Conservation (phyloP, 164 flowering plant genomes). For the Stephania yunnanensis region DNA sequence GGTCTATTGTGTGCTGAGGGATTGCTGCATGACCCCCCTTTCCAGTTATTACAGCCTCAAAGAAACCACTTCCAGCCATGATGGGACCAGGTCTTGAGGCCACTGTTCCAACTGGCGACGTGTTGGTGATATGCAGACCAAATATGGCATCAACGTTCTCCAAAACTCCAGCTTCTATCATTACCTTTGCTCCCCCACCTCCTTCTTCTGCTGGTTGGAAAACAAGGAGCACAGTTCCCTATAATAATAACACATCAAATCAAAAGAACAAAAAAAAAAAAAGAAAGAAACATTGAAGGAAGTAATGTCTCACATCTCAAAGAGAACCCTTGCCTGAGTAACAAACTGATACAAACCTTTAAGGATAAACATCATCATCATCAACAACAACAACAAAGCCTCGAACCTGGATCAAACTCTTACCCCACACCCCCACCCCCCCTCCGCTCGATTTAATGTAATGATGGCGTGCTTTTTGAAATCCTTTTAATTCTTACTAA, state of each 20-base stretch:
- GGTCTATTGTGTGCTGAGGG: constrained; percentile 59
- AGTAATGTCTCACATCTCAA: neutral
- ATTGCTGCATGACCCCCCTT: constrained; percentile 68
- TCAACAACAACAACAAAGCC: no score
- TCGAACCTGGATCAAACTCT: no score
- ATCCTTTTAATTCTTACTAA: no score
- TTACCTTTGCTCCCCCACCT: constrained; percentile 51
- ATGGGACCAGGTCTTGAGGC: constrained; percentile 47
- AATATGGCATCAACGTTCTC: constrained; percentile 57
- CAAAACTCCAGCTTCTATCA: constrained; percentile 52
- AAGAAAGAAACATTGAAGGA: neutral
- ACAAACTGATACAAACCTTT: neutral
- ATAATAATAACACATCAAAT: constrained; percentile 8
- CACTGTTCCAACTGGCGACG: constrained; percentile 34
- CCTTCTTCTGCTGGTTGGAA: constrained; percentile 81
- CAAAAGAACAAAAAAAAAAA: neutral
- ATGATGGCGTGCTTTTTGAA: no score
- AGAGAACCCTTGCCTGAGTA: neutral
- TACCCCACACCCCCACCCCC: no score
- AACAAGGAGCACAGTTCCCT: constrained; percentile 67
- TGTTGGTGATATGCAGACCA: constrained; percentile 37
- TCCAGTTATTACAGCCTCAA: constrained; percentile 52
- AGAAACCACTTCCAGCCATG: constrained; percentile 60
- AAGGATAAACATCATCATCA: neutral
- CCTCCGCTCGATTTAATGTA: no score